Evolutionary conservation across 2,329 filamentous ascomycete genomes (phyloP).

Genomic region (Exophiala xenobiotica): DNA sequence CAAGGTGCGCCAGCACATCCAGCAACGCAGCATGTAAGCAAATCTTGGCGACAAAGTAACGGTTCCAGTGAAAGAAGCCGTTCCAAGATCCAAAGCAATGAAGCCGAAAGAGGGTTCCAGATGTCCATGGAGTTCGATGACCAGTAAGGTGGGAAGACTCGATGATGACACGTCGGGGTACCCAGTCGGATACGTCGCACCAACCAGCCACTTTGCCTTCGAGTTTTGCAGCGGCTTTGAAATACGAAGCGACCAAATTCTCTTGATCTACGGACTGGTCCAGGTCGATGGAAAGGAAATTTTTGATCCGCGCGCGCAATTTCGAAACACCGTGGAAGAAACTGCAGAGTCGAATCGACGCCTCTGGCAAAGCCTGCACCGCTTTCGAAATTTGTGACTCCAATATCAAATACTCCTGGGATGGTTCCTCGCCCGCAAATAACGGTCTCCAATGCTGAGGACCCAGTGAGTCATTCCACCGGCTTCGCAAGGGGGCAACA

Average conservation of each 20-base stretch:
- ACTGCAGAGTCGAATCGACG: constrained; percentile 9
- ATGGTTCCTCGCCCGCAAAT: constrained; percentile 22
- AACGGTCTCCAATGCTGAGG: constrained; percentile 23
- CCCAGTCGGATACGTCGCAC: constrained; percentile 18
- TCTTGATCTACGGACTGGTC: constrained; percentile 2
- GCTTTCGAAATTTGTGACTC: constrained; percentile 20
- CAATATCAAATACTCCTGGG: constrained; percentile 17
- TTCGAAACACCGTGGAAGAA: constrained; percentile 25
- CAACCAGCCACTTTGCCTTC: constrained; percentile 20
- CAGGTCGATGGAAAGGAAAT: constrained; percentile 12
- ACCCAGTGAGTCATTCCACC: not conserved
- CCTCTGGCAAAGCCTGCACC: constrained; percentile 5
- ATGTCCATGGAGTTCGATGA: constrained; percentile 12
- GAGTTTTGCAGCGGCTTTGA: constrained; percentile 14
- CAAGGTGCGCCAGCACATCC: constrained; percentile 8
- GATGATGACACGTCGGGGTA: constrained; percentile 11
- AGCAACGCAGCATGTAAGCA: constrained; percentile 19
- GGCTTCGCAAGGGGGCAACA: not conserved
- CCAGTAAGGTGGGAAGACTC: not conserved
- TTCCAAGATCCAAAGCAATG: constrained; percentile 16
- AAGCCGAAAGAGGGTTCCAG: constrained; percentile 11
- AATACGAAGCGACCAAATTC: constrained; percentile 9
- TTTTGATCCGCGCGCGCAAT: constrained; percentile 19
- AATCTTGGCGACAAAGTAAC: constrained; percentile 19
- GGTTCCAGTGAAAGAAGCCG: constrained; percentile 24